Evolutionary conservation across 345 rosid species (phyloP), one percentile per base, ranked within the genome.

Genomic region (Euphorbia peplus): DNA sequence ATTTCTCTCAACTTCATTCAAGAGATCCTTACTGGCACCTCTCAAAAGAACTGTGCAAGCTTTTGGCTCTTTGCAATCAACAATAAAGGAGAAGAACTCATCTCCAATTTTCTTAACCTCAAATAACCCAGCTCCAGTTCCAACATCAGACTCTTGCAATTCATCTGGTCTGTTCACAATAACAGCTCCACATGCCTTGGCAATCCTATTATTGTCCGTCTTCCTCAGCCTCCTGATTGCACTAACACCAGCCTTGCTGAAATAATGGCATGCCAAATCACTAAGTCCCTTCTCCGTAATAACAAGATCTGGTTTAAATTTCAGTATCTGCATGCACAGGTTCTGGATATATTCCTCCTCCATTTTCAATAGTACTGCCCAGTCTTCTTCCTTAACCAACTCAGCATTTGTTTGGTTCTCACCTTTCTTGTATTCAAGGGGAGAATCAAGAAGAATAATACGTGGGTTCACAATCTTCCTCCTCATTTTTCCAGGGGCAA

Each of bases 401-500:
- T 93, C 97, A 0, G 96, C 98, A 76, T 91, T 93, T 66, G 98
- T 93, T 77, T 93, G 98, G 83, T 89, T 93, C 86, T 93, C 98
- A 15, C 98, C 98, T 72, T 93, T 93, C 82, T 93, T 93, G 85
- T 93, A 91, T 84, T 93, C 98, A 41, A 93, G 87, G n/a, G 98
- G 97, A 53, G 85, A 86, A 67, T 93, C 97, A 56, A 93, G 95
- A 72, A 93, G 97, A 62, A 91, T 85, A 70, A 93, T 73, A 6
- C 96, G 91, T 1, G 98, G 98, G 28, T 85, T 84, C 63, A 81
- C 76, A 37, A 93, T 91, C 87, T 88, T 93, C 76, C 98, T 84
- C 76, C 83, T 93, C 98, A 93, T 91, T 84, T 93, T 93, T 8
- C 96, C 97, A 24, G 98, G 98, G 58, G 90, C 91, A 63, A 93